phyloP scores from a whole-genome alignment of 139 green algal species.

The Ostreobium quekettii region DNA sequence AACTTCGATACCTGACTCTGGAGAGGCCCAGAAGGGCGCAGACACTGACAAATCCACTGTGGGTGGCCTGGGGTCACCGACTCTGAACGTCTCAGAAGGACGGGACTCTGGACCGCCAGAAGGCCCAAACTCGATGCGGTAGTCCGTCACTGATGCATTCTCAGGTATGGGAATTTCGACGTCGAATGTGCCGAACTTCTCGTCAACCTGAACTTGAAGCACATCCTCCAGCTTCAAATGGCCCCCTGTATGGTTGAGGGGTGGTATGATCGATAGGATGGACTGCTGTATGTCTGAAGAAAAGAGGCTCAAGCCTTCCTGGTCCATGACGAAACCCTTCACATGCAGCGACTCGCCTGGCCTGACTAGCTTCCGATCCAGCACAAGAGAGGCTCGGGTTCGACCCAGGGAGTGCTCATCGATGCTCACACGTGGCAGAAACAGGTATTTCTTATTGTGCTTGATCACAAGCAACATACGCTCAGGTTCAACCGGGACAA shows the following conservation, averaged over 20 bases:
- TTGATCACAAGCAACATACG: too few relatives aligned
- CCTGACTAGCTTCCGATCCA: constrained; percentile 32
- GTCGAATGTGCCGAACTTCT: constrained; percentile 7
- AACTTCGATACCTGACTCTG: neutral
- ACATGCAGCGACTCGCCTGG: constrained; percentile 32
- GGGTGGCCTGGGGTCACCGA: constrained; percentile 36
- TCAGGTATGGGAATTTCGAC: neutral
- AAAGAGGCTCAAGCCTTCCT: too few relatives aligned
- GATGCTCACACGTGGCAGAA: neutral
- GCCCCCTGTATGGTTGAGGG: too few relatives aligned
- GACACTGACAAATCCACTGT: constrained; percentile 32
- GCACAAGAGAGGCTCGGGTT: constrained; percentile 22
- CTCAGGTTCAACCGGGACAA: too few relatives aligned
- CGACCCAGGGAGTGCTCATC: too few relatives aligned
- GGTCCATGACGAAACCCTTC: constrained; percentile 11
- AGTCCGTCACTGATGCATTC: constrained; percentile 1
- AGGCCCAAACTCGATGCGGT: too few relatives aligned
- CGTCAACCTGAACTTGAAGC: neutral
- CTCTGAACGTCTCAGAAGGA: constrained; percentile 21
- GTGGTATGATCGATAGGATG: too few relatives aligned
- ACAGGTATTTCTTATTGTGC: neutral
- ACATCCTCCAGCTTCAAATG: too few relatives aligned
- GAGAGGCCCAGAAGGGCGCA: constrained; percentile 21
- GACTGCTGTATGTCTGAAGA: too few relatives aligned
- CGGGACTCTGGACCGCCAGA: too few relatives aligned